Evolutionary conservation across 2,329 filamentous ascomycete species (phyloP).

Genomic region (Cercospora zeina): DNA sequence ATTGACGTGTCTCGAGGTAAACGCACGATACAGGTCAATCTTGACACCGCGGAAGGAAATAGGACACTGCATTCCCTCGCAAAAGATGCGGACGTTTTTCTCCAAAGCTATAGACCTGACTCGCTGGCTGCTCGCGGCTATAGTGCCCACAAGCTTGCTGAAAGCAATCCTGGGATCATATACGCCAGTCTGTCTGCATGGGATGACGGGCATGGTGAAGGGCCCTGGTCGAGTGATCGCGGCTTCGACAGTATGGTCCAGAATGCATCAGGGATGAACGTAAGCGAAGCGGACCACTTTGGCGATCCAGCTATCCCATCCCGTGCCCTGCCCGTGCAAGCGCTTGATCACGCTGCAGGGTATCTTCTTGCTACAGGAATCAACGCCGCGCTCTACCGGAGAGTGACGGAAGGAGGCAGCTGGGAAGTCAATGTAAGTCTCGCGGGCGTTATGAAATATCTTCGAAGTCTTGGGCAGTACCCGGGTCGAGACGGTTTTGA

Average conservation of each 20-base stretch:
- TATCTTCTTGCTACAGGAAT: constrained; percentile 59
- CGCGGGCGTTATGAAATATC: constrained; percentile 58
- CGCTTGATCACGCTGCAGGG: constrained; percentile 57
- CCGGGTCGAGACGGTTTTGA: constrained; percentile 49
- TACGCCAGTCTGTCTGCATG: constrained; percentile 57
- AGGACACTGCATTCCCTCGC: constrained; percentile 38
- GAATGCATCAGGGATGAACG: constrained; percentile 58
- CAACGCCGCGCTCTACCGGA: constrained; percentile 53
- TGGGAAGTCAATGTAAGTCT: constrained; percentile 59
- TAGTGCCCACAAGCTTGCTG: constrained; percentile 43
- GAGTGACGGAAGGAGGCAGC: constrained; percentile 48
- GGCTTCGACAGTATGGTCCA: constrained; percentile 61
- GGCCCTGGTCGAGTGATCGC: constrained; percentile 50
- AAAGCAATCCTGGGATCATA: constrained; percentile 50
- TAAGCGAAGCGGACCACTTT: constrained; percentile 55
- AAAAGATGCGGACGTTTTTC: constrained; percentile 46
- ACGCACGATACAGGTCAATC: constrained; percentile 41
- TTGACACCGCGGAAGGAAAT: constrained; percentile 32
- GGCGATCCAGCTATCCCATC: constrained; percentile 43
- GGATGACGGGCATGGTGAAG: constrained; percentile 43
- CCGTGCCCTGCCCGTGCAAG: constrained; percentile 53
- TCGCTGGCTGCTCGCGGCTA: constrained; percentile 50
- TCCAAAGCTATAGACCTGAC: constrained; percentile 52
- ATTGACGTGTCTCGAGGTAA: constrained; percentile 36
- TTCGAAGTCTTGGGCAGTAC: constrained; percentile 57